Evolutionary conservation across 345 rosid genomes (phyloP).

Genomic region (Eucalyptus tenuipes): DNA sequence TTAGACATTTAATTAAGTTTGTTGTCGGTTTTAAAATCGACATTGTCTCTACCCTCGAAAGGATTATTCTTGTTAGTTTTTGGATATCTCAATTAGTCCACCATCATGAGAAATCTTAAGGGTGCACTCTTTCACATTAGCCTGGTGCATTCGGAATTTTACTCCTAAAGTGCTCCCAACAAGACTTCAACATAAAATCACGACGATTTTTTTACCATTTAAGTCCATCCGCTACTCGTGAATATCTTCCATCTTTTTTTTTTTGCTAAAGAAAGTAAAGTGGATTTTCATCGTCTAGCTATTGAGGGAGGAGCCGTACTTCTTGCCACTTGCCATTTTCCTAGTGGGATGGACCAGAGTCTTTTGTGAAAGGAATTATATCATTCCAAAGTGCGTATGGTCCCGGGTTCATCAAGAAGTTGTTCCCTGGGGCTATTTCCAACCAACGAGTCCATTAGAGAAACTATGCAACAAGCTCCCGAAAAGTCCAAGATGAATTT

Average conservation of each 20-base stretch:
- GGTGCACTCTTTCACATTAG: neutral
- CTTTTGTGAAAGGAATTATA: neutral
- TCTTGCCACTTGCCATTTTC: neutral
- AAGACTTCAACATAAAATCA: neutral
- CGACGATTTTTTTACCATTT: neutral
- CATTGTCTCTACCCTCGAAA: neutral
- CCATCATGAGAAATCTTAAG: neutral
- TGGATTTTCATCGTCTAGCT: neutral
- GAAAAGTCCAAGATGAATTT: neutral
- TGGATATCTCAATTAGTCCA: neutral
- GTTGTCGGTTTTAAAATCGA: neutral
- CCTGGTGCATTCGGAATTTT: neutral
- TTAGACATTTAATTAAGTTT: neutral
- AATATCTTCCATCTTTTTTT: neutral
- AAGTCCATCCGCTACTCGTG: neutral
- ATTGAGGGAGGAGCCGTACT: neutral
- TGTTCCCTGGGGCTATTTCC: neutral
- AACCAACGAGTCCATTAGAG: neutral
- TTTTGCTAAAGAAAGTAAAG: neutral
- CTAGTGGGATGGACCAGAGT: neutral
- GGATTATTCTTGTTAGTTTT: neutral
- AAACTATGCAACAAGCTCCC: neutral
- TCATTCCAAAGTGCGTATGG: neutral
- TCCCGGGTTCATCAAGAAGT: neutral
- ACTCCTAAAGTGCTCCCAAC: neutral